Base-by-base conservation (phyloP, 257 asterid species). In the Asclepias syriaca region DNA sequence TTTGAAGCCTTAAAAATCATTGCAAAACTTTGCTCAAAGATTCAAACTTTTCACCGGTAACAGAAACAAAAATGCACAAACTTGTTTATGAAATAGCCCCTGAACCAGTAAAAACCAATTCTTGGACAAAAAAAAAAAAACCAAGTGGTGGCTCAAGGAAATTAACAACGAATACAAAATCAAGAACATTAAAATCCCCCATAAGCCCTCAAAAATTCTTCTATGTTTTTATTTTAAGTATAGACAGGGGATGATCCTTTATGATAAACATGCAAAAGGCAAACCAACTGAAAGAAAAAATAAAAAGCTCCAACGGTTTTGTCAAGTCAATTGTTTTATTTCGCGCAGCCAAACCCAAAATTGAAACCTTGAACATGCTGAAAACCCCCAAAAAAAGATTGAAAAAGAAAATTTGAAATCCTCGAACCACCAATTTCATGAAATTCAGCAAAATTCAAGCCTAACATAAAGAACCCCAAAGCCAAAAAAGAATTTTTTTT, bases 281-380 rank as follows among this genome's bases (percentile, higher is more conserved):
- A 37, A 37, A 37, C 68, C 68, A 0, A 12, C 48, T 43, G 48
- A 34, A 61, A 60, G 4, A 24, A 16, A 6, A 21, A 19, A 4
- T 8, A 0, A 10, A 29, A 29, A 60, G 32, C 34, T 29, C 34
- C 34, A 29, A 29, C 34, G 0, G 34, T 29, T 14, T 37, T 24
- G 40, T 59, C 19, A 59, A 12, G 27, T 13, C 2, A 59, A 59
- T 29, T 37, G 68, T 19, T 37, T 18, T 7, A 37, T 37, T 64
- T 64, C 49, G 19, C 19, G 34, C 40, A 3, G 1, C 3, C 22
- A 32, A 66, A 18, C 37, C 40, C 22, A 11, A 60, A 6, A 11
- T 29, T 29, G 63, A 74, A 50, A 27, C n/a, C 59, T 46, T 32
- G 11, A 66, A 68, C 73, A 57, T n/a, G 21, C 45, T 12, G 32